Percentiles rank a stretch among this genome's conserved stretches.
These are phyloP conservation scores for Botrytis hyacinthi DNA, from an alignment of 2,329 filamentous ascomycete species.

Conservation along the genomic window DNA sequence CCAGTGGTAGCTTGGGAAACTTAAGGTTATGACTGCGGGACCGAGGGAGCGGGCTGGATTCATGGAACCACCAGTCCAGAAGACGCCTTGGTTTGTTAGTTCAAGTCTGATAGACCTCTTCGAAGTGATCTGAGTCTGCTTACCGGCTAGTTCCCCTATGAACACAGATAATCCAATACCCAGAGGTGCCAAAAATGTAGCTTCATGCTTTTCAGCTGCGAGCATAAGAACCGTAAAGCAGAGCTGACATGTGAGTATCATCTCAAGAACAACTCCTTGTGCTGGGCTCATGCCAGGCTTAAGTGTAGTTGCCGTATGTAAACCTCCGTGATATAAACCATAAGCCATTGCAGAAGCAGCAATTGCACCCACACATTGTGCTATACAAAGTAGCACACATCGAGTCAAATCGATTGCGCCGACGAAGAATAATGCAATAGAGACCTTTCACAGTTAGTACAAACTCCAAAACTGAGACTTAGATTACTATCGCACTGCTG, in stretches of 20 bases:
- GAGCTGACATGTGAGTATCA: slow-evolving; percentile 48
- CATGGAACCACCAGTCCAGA: slow-evolving; percentile 48
- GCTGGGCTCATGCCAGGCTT: slow-evolving; percentile 42
- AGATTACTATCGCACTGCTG: slow-evolving; percentile 40
- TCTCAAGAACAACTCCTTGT: slow-evolving; percentile 51
- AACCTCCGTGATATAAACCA: slow-evolving; percentile 45
- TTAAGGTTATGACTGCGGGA: slow-evolving; percentile 44
- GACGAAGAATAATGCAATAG: slow-evolving; percentile 41
- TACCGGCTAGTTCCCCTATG: slow-evolving; percentile 43
- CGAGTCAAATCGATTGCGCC: slow-evolving; percentile 40
- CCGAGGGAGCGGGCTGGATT: slow-evolving; percentile 50
- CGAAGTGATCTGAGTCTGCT: background rate
- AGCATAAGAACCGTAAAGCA: slow-evolving; percentile 52
- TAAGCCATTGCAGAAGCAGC: slow-evolving; percentile 44
- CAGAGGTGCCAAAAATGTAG: slow-evolving; percentile 49
- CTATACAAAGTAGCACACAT: slow-evolving; percentile 37
- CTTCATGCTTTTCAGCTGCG: slow-evolving; percentile 50
- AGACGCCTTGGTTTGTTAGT: slow-evolving; percentile 40
- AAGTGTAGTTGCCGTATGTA: slow-evolving; percentile 46
- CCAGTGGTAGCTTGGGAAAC: slow-evolving; percentile 47
- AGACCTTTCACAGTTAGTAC: slow-evolving; percentile 33
- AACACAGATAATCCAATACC: slow-evolving; percentile 49
- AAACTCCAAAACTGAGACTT: background rate
- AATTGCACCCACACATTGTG: slow-evolving; percentile 40
- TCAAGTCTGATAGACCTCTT: background rate